Percentiles rank a stretch among this genome's conserved stretches.
These are phyloP conservation scores for Knufia petricola DNA, from an alignment of 2,329 filamentous ascomycete species.

Conservation along the genomic window DNA sequence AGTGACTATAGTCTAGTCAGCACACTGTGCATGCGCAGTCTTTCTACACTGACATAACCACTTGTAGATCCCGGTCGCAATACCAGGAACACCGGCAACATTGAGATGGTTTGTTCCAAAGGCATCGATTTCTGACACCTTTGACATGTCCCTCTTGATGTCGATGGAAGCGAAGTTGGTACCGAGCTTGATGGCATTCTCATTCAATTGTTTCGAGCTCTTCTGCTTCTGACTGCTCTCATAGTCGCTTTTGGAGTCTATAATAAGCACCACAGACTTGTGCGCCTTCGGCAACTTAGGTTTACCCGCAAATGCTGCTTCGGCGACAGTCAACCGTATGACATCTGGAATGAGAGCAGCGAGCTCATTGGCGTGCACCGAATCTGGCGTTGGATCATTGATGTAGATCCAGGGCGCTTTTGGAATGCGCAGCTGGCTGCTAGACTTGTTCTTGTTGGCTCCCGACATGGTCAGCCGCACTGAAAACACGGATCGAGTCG, in stretches of 20 bases:
- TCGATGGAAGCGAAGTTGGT: constrained; percentile 19
- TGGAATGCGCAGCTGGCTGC: constrained; percentile 1
- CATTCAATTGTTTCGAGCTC: constrained; percentile 10
- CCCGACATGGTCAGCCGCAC: neutral
- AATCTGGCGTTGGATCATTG: constrained; percentile 14
- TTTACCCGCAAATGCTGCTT: neutral
- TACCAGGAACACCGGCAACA: constrained; percentile 11
- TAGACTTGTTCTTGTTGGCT: neutral
- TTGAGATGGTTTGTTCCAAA: constrained; percentile 20
- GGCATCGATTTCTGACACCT: constrained; percentile 4
- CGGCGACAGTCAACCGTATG: neutral
- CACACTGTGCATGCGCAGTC: too few relatives aligned
- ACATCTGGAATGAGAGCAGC: constrained; percentile 12
- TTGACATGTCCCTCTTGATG: constrained; percentile 5
- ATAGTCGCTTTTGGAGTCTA: constrained; percentile 9
- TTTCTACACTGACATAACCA: constrained; percentile 21
- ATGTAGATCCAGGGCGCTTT: constrained; percentile 19
- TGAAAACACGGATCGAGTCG: too few relatives aligned
- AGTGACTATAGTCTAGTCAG: constrained; percentile 18
- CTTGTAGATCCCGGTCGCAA: constrained; percentile 15
- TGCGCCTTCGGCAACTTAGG: neutral
- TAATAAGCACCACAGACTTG: constrained; percentile 12
- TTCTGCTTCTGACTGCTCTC: constrained; percentile 12
- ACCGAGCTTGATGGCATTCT: constrained; percentile 14
- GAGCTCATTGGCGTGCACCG: constrained; percentile 12